Evolutionary conservation across 495 filamentous ascomycete species (phyloP).

Genomic region (Penicillium daleae): DNA sequence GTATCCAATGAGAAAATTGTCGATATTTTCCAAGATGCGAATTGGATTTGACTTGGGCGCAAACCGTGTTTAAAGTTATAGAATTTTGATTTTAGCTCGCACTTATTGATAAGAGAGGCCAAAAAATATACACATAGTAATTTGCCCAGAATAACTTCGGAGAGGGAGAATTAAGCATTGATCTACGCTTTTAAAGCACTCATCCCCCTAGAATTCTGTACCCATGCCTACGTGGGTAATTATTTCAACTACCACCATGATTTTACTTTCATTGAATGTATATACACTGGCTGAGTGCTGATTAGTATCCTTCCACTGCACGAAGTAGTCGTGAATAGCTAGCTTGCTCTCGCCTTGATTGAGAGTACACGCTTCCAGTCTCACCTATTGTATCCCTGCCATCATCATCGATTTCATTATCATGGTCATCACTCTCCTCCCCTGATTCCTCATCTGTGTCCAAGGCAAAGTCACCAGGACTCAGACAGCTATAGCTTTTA

Average conservation of each 20-base stretch:
- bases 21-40: not conserved
- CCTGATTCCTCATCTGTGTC: constrained; percentile 8
- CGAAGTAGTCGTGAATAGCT: not conserved
- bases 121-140: too few species aligned
- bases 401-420: not conserved
- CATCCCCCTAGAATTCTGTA: too few species aligned
- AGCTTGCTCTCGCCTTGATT: not conserved
- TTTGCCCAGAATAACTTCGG: too few species aligned
- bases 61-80: not conserved
- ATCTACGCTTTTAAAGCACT: too few species aligned
- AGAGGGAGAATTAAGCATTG: too few species aligned
- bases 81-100: too few species aligned
- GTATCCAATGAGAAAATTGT: not conserved
- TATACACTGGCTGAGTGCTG: not conserved
- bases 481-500: constrained; percentile 14
- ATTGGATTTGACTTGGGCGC: not conserved
- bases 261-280: too few species aligned
- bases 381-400: not conserved
- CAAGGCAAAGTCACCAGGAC: constrained; percentile 23
- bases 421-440: not conserved
- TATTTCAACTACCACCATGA: too few species aligned
- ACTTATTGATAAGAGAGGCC: too few species aligned
- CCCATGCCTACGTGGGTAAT: too few species aligned
- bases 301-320: not conserved
- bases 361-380: not conserved